These are phyloP conservation scores for Clarkia xantiana DNA, from an alignment of 345 rosid species.

Conservation along the genomic window DNA sequence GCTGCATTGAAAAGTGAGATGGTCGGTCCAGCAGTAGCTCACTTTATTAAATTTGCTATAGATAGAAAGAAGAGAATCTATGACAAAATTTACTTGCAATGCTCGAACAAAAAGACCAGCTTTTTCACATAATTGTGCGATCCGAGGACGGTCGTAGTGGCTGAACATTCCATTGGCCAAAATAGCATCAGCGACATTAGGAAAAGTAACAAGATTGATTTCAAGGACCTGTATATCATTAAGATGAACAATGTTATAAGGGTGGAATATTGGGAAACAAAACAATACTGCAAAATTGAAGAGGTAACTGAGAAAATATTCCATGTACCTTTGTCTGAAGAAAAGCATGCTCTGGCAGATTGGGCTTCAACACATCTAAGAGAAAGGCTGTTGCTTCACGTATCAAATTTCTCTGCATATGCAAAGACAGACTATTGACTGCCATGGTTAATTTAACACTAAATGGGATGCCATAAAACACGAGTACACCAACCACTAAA, in stretches of 20 bases:
- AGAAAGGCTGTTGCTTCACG: conserved; percentile 99
- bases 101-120: conserved; percentile 94
- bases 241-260: conserved; percentile 7
- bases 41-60: neutral
- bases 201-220: conserved; percentile 94
- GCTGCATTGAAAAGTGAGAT: conserved; percentile 41
- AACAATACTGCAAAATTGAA: neutral
- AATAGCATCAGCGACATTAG: conserved; percentile 97
- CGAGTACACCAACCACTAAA: no score
- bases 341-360: conserved; percentile 82
- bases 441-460: neutral
- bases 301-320: neutral
- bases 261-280: neutral
- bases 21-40: neutral
- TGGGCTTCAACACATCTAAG: conserved; percentile 89
- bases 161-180: conserved; percentile 96
- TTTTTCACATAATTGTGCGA: conserved; percentile 98
- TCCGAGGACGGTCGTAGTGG: conserved; percentile 93
- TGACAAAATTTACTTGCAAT: conserved; percentile 47
- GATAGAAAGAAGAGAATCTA: neutral
- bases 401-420: conserved; percentile 74
- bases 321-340: conserved; percentile 74
- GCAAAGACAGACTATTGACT: neutral
- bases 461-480: neutral
- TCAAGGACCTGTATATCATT: conserved; percentile 61